phyloP scores from a whole-genome alignment of 108 stramenopile species.

The Cyclotella kingstonii region DNA sequence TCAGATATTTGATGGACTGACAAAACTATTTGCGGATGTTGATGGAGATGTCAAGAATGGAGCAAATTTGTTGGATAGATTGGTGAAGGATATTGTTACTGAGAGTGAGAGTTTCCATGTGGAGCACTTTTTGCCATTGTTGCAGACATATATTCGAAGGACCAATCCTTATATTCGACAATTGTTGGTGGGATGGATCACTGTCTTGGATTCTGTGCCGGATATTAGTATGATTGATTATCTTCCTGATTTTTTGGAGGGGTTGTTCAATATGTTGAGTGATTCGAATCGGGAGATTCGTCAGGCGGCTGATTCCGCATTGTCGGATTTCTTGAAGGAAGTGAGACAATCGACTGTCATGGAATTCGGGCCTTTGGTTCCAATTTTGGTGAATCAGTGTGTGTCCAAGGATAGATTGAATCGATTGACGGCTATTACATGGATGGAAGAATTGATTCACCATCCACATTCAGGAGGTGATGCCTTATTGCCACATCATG shows the following conservation, averaged over 20 bases:
- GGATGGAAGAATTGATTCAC: conserved; percentile 94
- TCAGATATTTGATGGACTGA: conserved; percentile 94
- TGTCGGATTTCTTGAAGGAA: conserved; percentile 87
- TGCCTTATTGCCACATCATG: conserved; percentile 84
- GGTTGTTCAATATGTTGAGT: conserved; percentile 96
- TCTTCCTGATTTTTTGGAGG: conserved; percentile 95
- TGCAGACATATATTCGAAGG: conserved; percentile 94
- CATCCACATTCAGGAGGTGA: conserved; percentile 91
- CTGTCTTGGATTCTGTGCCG: conserved; percentile 93
- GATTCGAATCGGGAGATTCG: conserved; percentile 95
- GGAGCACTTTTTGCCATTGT: conserved; percentile 92
- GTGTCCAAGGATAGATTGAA: conserved; percentile 90
- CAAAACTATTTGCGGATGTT: conserved; percentile 94
- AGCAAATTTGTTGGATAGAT: conserved; percentile 91
- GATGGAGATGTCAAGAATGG: conserved; percentile 99
- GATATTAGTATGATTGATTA: conserved; percentile 96
- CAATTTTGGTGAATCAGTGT: conserved; percentile 93
- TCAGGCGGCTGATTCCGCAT: conserved; percentile 85
- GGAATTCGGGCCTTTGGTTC: conserved; percentile 95
- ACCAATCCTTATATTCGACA: conserved; percentile 97
- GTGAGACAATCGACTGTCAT: conserved; percentile 84
- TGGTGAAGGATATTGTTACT: conserved; percentile 96
- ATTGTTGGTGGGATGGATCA: conserved; percentile 97
- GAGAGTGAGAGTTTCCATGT: conserved; percentile 92
- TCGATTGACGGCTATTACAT: conserved; percentile 92